These are phyloP conservation scores for Penicillium chermesinum DNA, from an alignment of 495 filamentous ascomycete genomes.

Conservation along the genomic window DNA sequence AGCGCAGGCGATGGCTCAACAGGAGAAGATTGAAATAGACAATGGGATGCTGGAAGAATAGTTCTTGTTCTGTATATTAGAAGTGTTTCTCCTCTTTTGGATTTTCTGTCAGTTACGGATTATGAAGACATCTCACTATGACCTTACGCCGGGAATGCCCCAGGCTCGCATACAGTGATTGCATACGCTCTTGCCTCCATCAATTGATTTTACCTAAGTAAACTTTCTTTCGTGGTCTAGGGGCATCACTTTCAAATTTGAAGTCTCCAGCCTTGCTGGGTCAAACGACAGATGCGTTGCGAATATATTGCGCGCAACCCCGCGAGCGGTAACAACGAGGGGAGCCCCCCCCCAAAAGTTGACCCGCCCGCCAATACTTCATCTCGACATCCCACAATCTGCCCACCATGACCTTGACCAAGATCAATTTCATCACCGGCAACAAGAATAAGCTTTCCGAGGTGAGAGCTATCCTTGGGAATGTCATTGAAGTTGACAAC, in stretches of 20 bases:
- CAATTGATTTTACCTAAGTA: not conserved
- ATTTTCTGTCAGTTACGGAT: conserved; percentile 29
- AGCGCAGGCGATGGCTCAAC: conserved; percentile 88
- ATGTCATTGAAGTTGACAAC: conserved; percentile 65
- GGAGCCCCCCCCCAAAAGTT: not conserved
- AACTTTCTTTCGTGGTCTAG: not conserved
- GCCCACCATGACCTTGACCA: conserved; percentile 25
- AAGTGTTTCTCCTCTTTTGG: conserved; percentile 12
- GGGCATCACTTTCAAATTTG: no score
- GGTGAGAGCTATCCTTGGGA: conserved; percentile 77
- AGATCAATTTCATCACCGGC: conserved; percentile 91
- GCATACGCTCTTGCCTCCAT: conserved; percentile 16
- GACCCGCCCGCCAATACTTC: not conserved
- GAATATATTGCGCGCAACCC: not conserved
- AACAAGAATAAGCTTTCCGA: conserved; percentile 91
- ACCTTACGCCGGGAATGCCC: conserved; percentile 13
- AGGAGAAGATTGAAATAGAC: conserved; percentile 71
- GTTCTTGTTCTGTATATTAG: conserved; percentile 28
- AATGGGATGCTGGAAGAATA: conserved; percentile 31
- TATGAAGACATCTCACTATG: conserved; percentile 25
- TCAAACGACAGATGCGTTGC: not conserved
- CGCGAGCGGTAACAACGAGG: not conserved
- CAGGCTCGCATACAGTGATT: conserved; percentile 25
- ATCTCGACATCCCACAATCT: not conserved
- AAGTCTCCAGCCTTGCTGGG: not conserved